Conservation (phyloP, 2,329 filamentous ascomycete genomes). For the Cladorrhinum sp. region DNA sequence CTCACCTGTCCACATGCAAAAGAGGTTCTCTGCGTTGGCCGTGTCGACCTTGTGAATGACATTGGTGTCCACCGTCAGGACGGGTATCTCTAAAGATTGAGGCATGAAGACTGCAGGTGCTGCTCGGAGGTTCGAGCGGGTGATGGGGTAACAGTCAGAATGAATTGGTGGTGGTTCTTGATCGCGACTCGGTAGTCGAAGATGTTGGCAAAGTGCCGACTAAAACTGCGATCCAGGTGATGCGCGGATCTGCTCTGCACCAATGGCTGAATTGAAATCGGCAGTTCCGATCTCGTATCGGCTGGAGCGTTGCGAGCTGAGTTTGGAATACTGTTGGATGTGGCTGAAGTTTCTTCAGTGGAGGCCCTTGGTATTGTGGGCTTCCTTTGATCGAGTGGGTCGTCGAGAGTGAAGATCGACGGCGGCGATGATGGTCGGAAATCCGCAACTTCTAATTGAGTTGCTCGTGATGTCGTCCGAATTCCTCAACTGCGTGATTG, state of each 20-base stretch:
- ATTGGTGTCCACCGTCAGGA: conserved; percentile 86
- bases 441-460: conserved; percentile 7
- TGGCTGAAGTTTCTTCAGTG: conserved; percentile 11
- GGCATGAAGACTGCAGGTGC: conserved; percentile 61
- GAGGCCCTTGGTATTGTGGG: neutral
- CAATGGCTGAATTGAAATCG: conserved; percentile 17
- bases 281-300: conserved; percentile 1
- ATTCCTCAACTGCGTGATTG: conserved; percentile 6
- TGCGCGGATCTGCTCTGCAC: conserved; percentile 26
- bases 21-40: conserved; percentile 84
- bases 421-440: neutral
- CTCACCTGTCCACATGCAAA: conserved; percentile 94
- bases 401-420: conserved; percentile 13
- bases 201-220: neutral
- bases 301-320: conserved; percentile 1
- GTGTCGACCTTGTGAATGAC: conserved; percentile 96
- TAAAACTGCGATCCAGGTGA: conserved; percentile 16
- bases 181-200: conserved; percentile 24
- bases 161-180: conserved; percentile 24
- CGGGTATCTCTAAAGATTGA: conserved; percentile 75
- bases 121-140: conserved; percentile 39
- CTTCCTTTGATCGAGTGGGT: neutral
- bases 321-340: conserved; percentile 11
- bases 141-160: conserved; percentile 19
- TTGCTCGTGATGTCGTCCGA: neutral